phyloP scores from a whole-genome alignment of 1,284 basidiomycete species.

The Veloboletus limbatus region DNA sequence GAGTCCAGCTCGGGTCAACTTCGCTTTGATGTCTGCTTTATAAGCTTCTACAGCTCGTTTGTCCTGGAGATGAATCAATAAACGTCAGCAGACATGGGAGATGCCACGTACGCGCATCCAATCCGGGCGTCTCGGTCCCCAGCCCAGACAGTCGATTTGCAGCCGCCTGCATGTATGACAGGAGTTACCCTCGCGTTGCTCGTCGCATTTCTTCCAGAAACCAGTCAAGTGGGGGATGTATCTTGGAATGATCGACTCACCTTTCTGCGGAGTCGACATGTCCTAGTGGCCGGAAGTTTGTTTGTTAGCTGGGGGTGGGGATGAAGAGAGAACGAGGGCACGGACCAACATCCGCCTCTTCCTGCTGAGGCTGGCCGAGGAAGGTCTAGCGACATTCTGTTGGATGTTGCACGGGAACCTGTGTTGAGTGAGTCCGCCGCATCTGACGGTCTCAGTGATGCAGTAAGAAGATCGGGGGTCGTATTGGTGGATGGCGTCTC shows the following conservation, averaged over 20 bases:
- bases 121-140: constrained; percentile 75
- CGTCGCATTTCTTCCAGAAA: constrained; percentile 71
- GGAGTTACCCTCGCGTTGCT: constrained; percentile 71
- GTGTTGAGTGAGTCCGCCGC: constrained; percentile 39
- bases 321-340: constrained; percentile 7
- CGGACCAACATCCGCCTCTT: constrained; percentile 76
- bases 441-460: constrained; percentile 39
- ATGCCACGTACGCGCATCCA: constrained; percentile 72
- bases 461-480: constrained; percentile 40
- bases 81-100: constrained; percentile 7
- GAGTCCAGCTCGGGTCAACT: constrained; percentile 69
- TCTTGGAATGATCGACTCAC: constrained; percentile 36
- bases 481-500: constrained; percentile 39
- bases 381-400: constrained; percentile 48
- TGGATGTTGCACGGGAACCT: constrained; percentile 45
- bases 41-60: constrained; percentile 77
- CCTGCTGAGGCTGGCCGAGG: constrained; percentile 53
- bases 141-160: constrained; percentile 74
- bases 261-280: constrained; percentile 76
- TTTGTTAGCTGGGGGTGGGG: constrained; percentile 12
- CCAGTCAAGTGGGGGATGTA: constrained; percentile 6
- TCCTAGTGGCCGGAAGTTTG: constrained; percentile 45
- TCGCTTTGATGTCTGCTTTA: constrained; percentile 79
- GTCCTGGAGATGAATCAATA: constrained; percentile 47
- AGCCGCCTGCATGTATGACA: constrained; percentile 76